Conservation (phyloP, 768 basidiomycete genomes). For the Amanita phalloides region DNA sequence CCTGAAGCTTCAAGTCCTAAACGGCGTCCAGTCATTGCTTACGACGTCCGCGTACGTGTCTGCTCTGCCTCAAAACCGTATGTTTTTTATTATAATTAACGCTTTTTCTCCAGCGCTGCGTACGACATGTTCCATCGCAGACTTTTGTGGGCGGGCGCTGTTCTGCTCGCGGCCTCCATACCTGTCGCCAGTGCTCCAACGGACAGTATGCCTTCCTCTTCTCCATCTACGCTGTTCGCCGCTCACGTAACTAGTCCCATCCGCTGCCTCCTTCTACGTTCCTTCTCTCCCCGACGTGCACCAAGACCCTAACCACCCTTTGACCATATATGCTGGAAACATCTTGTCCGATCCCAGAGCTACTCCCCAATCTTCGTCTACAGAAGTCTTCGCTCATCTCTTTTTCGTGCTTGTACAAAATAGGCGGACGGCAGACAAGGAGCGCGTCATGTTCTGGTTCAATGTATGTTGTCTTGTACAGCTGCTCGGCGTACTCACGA, state of each 20-base stretch:
- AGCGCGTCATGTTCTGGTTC: slow-evolving; percentile 93
- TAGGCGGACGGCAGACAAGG: slow-evolving; percentile 77
- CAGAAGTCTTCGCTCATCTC: slow-evolving; percentile 65
- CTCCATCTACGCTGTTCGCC: not conserved
- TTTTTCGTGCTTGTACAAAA: slow-evolving; percentile 90
- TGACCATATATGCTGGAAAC: slow-evolving; percentile 82
- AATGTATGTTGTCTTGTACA: slow-evolving; percentile 30
- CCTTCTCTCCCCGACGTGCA: slow-evolving; percentile 65
- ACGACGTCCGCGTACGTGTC: not conserved
- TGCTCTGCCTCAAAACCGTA: too few species aligned
- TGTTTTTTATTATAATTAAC: too few species aligned
- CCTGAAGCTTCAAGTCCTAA: not conserved
- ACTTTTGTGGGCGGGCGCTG: not conserved
- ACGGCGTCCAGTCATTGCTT: not conserved
- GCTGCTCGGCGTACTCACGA: not conserved
- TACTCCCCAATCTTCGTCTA: slow-evolving; percentile 27
- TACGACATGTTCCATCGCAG: not conserved
- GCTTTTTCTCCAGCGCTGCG: not conserved
- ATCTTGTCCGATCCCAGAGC: slow-evolving; percentile 67
- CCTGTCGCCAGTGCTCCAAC: slow-evolving; percentile 4
- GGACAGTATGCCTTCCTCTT: slow-evolving; percentile 24
- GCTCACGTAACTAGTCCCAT: slow-evolving; percentile 37
- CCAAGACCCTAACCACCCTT: slow-evolving; percentile 55
- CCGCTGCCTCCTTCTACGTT: slow-evolving; percentile 81
- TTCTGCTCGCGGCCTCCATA: not conserved